A percentile compares a stretch with the other conserved stretches of the same genome.
Evolutionary conservation across 176 grass and related monocot genomes (phyloP).

Genomic region (Aegilops sharonensis): DNA sequence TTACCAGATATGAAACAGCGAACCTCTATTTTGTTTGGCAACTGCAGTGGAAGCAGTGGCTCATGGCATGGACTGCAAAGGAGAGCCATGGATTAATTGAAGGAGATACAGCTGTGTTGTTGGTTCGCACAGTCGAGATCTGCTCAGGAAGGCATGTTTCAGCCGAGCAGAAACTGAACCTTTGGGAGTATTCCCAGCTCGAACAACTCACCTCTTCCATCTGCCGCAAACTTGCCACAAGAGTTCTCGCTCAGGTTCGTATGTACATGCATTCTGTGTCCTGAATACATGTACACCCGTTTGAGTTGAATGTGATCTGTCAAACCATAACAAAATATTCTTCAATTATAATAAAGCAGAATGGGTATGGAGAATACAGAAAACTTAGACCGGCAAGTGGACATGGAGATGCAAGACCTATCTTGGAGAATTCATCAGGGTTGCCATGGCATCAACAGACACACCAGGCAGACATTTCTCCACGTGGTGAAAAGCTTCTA

Average conservation of each 20-base stretch:
- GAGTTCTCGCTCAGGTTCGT: slow-evolving; percentile 11
- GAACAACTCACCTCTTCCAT: slow-evolving; percentile 37
- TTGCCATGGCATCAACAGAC: not conserved
- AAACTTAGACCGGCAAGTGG: not conserved
- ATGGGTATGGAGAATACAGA: not conserved
- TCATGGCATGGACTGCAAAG: slow-evolving; percentile 14
- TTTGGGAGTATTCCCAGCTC: slow-evolving; percentile 11
- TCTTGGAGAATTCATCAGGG: not conserved
- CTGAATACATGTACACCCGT: not conserved
- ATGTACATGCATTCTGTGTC: not conserved
- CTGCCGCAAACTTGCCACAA: slow-evolving; percentile 25
- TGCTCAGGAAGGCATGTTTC: slow-evolving; percentile 28
- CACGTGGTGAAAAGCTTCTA: slow-evolving; percentile 26
- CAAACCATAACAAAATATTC: not conserved
- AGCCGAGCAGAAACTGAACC: not conserved
- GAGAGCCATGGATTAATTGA: not conserved
- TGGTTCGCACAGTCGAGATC: slow-evolving; percentile 45
- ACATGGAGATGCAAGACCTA: slow-evolving; percentile 32
- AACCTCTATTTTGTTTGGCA: not conserved
- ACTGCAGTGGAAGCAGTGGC: slow-evolving; percentile 68
- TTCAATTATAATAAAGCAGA: not conserved
- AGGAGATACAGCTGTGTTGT: slow-evolving; percentile 26
- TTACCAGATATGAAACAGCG: not conserved
- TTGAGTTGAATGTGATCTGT: not conserved
- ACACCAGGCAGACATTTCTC: slow-evolving; percentile 33